Evolutionary conservation across 768 basidiomycete genomes (phyloP).

Genomic region (Coprinopsis sp.): DNA sequence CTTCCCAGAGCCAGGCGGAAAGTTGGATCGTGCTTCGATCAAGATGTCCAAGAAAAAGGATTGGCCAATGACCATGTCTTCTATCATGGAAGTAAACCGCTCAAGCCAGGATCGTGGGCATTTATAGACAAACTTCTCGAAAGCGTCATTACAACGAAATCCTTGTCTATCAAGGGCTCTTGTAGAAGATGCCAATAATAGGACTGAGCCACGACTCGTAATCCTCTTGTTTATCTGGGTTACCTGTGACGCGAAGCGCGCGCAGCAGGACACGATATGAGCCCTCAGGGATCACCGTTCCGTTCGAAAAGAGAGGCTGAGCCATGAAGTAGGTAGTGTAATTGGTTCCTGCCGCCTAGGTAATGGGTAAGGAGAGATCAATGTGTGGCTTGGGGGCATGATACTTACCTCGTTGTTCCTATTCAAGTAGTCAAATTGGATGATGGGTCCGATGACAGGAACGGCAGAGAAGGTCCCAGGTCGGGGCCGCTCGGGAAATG

Average conservation of each 20-base stretch:
- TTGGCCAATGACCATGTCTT: no score
- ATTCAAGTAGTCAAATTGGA: constrained; percentile 41
- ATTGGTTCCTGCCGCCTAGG: background rate
- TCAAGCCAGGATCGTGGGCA: no score
- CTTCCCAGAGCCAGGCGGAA: no score
- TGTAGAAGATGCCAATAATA: constrained; percentile 34
- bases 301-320: constrained; percentile 38
- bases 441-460: constrained; percentile 43
- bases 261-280: constrained; percentile 36
- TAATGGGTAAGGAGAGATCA: background rate
- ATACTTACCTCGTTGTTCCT: constrained; percentile 41
- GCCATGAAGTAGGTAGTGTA: constrained; percentile 13
- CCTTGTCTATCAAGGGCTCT: no score
- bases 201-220: constrained; percentile 46
- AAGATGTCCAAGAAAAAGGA: no score
- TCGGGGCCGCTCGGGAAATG: constrained; percentile 28
- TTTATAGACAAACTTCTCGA: no score
- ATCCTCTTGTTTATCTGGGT: constrained; percentile 37
- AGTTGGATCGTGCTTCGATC: no score
- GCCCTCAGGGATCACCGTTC: constrained; percentile 39
- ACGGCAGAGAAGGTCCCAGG: constrained; percentile 32
- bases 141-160: no score
- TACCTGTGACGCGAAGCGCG: constrained; percentile 38
- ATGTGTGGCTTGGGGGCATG: background rate
- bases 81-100: no score